Conservation (phyloP, 306 rosid species). For the Corylus americana region DNA sequence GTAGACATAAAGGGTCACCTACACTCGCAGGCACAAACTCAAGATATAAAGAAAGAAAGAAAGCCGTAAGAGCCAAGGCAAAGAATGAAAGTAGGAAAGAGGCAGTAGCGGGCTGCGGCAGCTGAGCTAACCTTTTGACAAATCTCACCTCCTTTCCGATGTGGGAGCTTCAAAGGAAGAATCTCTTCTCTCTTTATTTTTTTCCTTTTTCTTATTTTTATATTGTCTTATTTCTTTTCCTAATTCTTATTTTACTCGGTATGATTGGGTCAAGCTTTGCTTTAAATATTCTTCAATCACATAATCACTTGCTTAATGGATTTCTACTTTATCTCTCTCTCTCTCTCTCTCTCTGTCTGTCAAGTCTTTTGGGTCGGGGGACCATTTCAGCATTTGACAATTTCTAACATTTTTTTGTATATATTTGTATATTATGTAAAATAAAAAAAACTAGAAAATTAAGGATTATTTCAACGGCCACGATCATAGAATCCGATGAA, state of each 20-base stretch:
- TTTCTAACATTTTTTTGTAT: constrained; percentile 8
- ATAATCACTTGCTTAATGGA: constrained; percentile 23
- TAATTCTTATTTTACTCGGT: constrained; percentile 2
- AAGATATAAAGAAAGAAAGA: background rate
- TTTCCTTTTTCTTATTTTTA: background rate
- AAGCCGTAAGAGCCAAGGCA: constrained; percentile 38
- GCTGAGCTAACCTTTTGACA: constrained; percentile 41
- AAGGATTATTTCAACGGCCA: constrained; percentile 33
- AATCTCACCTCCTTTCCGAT: constrained; percentile 27
- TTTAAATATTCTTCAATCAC: constrained; percentile 32
- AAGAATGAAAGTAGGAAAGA: background rate
- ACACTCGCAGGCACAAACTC: background rate
- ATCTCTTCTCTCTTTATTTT: background rate
- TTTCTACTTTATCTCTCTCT: constrained; percentile 14
- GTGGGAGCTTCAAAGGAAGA: constrained; percentile 22
- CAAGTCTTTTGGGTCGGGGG: constrained; percentile 31
- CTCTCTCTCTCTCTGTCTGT: background rate
- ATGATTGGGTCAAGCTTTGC: constrained; percentile 33
- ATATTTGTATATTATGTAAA: background rate
- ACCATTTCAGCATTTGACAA: constrained; percentile 30
- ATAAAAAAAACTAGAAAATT: background rate
- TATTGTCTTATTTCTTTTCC: background rate
- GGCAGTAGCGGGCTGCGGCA: constrained; percentile 15
- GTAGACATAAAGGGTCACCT: constrained; percentile 26
- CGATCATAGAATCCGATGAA: constrained; percentile 40